Conservation (phyloP, 148 eudicot genomes). For the Bassia scoparia region DNA sequence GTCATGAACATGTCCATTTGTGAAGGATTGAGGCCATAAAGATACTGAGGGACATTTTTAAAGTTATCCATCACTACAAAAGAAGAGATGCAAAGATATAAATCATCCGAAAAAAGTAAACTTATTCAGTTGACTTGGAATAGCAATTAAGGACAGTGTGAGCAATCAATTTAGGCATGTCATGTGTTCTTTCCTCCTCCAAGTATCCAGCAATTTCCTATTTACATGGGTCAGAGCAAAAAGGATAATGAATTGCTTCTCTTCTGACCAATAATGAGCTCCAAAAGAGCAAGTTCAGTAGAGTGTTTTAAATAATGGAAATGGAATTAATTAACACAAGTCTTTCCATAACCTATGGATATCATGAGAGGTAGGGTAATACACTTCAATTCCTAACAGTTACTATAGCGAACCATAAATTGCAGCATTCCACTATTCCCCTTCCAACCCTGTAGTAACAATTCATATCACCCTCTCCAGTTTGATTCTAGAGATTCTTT, state of each 20-base stretch:
- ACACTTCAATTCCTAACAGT: no score
- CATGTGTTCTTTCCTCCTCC: background rate
- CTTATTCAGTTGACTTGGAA: background rate
- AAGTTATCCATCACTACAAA: constrained; percentile 68
- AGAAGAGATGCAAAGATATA: constrained; percentile 10
- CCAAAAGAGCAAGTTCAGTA: no score
- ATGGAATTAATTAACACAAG: no score
- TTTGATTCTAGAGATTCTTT: no score
- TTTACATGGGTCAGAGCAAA: background rate
- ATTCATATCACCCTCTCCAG: no score
- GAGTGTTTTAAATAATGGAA: no score
- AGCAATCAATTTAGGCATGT: background rate
- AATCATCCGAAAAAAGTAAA: background rate
- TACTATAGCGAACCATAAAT: no score
- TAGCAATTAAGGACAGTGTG: background rate
- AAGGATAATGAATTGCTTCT: background rate
- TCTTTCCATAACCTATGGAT: no score
- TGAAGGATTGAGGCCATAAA: constrained; percentile 72
- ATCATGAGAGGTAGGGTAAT: no score
- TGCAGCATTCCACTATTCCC: no score
- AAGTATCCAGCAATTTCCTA: background rate
- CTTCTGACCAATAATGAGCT: background rate
- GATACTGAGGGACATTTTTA: constrained; percentile 60
- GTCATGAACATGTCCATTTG: constrained; percentile 91
- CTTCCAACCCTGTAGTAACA: no score